Conservation (phyloP, 23 red algal species). For the Gracilaria gracilis region DNA sequence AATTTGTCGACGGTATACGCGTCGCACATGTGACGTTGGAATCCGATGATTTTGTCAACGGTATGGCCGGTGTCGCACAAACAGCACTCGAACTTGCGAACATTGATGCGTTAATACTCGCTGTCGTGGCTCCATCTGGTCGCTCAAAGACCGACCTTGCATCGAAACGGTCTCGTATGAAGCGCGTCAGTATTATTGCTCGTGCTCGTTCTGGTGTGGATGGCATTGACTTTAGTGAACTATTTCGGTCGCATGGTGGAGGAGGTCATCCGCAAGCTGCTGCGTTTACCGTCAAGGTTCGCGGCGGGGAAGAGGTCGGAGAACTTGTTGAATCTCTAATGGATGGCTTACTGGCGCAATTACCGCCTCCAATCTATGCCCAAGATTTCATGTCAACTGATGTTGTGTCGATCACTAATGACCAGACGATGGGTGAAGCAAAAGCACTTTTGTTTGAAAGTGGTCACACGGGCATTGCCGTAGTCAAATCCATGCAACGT, state of each 20-base stretch:
- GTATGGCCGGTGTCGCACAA: slow-evolving; percentile 66
- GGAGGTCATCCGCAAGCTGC: slow-evolving; percentile 74
- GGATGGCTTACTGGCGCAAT: slow-evolving; percentile 32
- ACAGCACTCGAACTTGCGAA: slow-evolving; percentile 49
- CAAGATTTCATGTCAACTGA: slow-evolving; percentile 63
- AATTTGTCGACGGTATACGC: slow-evolving; percentile 19
- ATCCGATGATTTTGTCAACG: slow-evolving; percentile 63
- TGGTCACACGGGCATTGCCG: slow-evolving; percentile 52
- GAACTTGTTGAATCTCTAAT: slow-evolving; percentile 48
- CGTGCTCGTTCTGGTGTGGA: slow-evolving; percentile 57
- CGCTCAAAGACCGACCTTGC: not conserved
- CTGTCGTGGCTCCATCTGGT: not conserved
- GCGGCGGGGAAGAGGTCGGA: slow-evolving; percentile 28
- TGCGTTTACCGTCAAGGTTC: slow-evolving; percentile 17
- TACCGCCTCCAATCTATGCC: slow-evolving; percentile 40
- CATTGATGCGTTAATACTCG: slow-evolving; percentile 59
- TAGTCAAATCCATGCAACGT: slow-evolving; percentile 28
- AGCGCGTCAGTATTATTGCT: slow-evolving; percentile 57
- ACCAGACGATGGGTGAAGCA: slow-evolving; percentile 52
- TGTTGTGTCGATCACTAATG: slow-evolving; percentile 16
- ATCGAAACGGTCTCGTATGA: not conserved
- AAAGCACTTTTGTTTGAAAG: slow-evolving; percentile 56
- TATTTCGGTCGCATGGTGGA: slow-evolving; percentile 50
- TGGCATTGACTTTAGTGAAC: slow-evolving; percentile 56
- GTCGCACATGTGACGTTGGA: slow-evolving; percentile 43